phyloP scores from a whole-genome alignment of 2,329 filamentous ascomycete species.

The Phialocephala sp. region DNA sequence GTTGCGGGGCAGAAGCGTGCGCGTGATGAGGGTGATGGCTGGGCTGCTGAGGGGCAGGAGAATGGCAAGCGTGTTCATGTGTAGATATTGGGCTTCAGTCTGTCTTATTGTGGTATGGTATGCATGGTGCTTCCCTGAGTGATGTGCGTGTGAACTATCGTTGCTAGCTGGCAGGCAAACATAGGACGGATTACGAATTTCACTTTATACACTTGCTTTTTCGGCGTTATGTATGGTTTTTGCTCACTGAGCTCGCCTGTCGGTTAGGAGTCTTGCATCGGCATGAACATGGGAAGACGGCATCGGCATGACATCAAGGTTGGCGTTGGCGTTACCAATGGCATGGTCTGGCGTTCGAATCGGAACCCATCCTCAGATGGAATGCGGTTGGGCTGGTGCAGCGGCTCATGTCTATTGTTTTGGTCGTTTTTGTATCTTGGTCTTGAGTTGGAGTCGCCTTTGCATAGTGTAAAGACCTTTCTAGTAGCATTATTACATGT shows the following conservation, averaged over 20 bases:
- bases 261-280: neutral
- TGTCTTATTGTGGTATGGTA: neutral
- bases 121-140: neutral
- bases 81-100: neutral
- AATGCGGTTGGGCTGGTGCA: neutral
- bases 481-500: neutral
- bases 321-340: neutral
- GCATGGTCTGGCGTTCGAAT: slow-evolving; percentile 4
- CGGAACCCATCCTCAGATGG: neutral
- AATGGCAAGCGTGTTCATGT: slow-evolving; percentile 12
- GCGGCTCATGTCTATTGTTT: neutral
- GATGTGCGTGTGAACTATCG: neutral
- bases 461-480: neutral
- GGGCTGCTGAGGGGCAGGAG: slow-evolving; percentile 30
- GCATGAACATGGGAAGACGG: slow-evolving; percentile 5
- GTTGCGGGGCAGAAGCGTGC: slow-evolving; percentile 35
- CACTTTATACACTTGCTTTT: neutral
- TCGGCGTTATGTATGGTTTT: neutral
- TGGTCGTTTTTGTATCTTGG: neutral
- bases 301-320: neutral
- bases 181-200: neutral
- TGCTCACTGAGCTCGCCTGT: neutral
- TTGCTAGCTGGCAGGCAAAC: neutral
- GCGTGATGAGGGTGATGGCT: slow-evolving; percentile 34
- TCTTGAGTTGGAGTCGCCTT: neutral